Conservation (phyloP, 2,329 filamentous ascomycete genomes). For the Aspergillus japonicus region DNA sequence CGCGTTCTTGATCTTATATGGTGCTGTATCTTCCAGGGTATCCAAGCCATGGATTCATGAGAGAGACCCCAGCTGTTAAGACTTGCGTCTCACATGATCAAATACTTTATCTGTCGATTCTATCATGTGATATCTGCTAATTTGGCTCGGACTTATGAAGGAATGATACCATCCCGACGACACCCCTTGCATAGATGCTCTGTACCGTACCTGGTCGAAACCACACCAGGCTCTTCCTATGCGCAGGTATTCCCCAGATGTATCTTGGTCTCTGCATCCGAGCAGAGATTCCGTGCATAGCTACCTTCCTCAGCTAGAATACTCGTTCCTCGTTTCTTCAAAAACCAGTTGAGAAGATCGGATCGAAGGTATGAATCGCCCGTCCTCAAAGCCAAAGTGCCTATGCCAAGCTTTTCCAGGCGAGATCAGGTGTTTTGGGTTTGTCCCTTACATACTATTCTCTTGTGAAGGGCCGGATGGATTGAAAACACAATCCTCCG, state of each 20-base stretch:
- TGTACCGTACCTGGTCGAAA: neutral
- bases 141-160: neutral
- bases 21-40: neutral
- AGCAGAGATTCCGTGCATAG: no score
- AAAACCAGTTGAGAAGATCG: neutral
- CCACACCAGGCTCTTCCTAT: neutral
- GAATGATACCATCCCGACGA: neutral
- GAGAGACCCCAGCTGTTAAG: neutral
- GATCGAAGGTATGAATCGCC: neutral
- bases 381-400: neutral
- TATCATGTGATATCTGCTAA: neutral
- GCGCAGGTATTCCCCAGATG: no score
- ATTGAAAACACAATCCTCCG: neutral
- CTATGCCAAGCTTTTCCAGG: neutral
- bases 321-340: no score
- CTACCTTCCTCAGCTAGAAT: no score
- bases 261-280: no score
- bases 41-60: neutral
- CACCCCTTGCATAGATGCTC: neutral
- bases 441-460: neutral
- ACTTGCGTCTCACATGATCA: neutral
- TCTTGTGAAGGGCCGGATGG: neutral
- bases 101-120: neutral
- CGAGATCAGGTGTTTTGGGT: neutral
- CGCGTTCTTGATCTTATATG: neutral